Conservation (phyloP, 306 rosid genomes). For the Cyclanthera cordifolia region DNA sequence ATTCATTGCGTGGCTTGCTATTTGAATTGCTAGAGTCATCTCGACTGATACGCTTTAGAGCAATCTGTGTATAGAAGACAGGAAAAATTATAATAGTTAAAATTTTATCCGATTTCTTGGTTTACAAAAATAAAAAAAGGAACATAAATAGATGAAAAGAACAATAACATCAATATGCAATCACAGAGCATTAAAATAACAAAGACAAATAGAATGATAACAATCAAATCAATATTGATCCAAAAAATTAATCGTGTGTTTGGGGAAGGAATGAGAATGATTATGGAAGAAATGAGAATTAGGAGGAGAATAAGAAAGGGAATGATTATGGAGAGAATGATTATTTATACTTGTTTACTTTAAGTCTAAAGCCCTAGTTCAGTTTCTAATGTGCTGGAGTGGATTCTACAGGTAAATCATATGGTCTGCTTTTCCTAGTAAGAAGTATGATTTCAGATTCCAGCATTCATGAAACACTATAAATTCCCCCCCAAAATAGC, state of each 20-base stretch:
- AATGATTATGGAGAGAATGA: no score
- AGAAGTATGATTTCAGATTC: background rate
- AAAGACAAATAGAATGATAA: background rate
- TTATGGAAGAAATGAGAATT: no score
- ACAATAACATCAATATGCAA: background rate
- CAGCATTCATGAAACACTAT: constrained; percentile 12
- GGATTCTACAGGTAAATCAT: background rate
- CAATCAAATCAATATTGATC: background rate
- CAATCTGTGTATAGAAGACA: constrained; percentile 32
- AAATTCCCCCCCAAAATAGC: background rate
- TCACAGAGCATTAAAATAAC: background rate
- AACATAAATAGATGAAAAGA: background rate
- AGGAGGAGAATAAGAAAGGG: no score
- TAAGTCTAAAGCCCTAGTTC: background rate
- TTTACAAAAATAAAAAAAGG: no score
- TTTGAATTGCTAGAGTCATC: constrained; percentile 40
- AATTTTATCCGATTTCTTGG: no score
- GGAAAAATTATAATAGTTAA: background rate
- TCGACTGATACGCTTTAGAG: constrained; percentile 36
- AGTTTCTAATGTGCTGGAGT: background rate
- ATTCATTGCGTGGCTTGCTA: constrained; percentile 51
- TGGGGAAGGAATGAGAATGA: no score
- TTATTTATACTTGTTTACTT: background rate
- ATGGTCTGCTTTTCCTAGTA: background rate
- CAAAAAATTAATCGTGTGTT: background rate